Evolutionary conservation across 139 green algal species (phyloP).

Genomic region (Coccomyxa sp.): DNA sequence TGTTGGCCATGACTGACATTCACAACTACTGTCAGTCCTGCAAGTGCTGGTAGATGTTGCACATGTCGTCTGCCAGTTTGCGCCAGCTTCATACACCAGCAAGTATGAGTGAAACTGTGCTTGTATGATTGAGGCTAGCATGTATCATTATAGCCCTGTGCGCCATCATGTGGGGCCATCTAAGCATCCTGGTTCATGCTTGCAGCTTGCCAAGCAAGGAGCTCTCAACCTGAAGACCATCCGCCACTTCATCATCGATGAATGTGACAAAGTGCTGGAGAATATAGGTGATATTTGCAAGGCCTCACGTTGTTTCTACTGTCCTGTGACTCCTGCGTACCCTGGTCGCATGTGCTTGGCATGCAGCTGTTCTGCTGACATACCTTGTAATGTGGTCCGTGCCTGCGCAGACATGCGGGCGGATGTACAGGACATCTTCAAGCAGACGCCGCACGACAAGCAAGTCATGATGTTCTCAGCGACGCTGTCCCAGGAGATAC

Average conservation of each 20-base stretch:
- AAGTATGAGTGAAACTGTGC: too few relatives aligned
- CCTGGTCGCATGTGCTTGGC: too few relatives aligned
- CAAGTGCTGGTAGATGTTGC: background rate
- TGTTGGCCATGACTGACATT: background rate
- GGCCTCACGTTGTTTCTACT: too few relatives aligned
- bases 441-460: conserved; percentile 97
- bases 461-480: conserved; percentile 99
- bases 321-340: too few relatives aligned
- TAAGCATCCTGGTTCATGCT: background rate
- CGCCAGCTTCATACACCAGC: too few relatives aligned
- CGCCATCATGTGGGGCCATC: too few relatives aligned
- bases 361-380: background rate
- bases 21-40: background rate
- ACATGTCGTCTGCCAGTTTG: too few relatives aligned
- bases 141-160: too few relatives aligned
- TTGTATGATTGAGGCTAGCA: too few relatives aligned
- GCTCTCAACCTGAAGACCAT: conserved; percentile 80
- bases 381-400: background rate
- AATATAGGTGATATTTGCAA: conserved; percentile 56
- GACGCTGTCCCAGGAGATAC: conserved; percentile 89
- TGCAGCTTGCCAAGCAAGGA: conserved; percentile 75
- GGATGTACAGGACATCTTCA: conserved; percentile 99
- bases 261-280: conserved; percentile 99
- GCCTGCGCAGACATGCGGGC: conserved; percentile 87
- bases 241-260: conserved; percentile 97